Base-by-base conservation (phyloP, 176 grass and related monocot genomes). In the Oropetium thomaeum region DNA sequence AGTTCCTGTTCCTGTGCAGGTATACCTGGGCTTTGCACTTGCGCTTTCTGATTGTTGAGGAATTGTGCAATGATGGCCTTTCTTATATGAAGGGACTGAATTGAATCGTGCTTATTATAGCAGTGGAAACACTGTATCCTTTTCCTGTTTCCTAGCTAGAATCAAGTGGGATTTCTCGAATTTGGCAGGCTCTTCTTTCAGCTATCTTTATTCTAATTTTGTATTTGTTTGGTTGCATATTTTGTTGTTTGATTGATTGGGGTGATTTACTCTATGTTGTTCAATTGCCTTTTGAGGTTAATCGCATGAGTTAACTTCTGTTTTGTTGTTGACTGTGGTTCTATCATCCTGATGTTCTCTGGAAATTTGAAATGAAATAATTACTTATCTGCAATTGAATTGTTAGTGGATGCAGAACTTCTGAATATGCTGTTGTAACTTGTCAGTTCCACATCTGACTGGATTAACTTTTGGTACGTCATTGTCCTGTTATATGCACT, bases 51-150 rank as follows among this genome's bases (percentile, higher is more conserved):
- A 60, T 65, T 52, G 62, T 65, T 68, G 49, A 69, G 22, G 19
- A 78, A 41, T 49, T 2, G 40, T 51, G 10, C 74, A 73, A 61
- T 78, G 41, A 87, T 87, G 73, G 85, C 8, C 4, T 67, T 66
- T 61, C 20, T 28, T 68, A 78, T 58, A 57, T 67, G 41, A 51
- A 78, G 26, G 31, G 14, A 16, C 70, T 34, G 15, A 67, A 73
- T 26, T 73, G 15, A 67, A 73, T 26, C 67, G 7, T 42, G 48
- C 29, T 35, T 14, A 42, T 32, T 26, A 51, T 82, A 73, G 19
- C 20, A 4, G 15, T 49, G 14, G 19, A 33, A 20, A 52, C 7
- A 38, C 41, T 52, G 5, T 78, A 52, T 34, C n/a, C 51, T 62
- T 78, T 42, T 34, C n/a, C 51, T 62, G 12, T 47, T 27, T 30